These are phyloP conservation scores for Lactarius psammicola DNA, from an alignment of 768 basidiomycete species.

Conservation along the genomic window DNA sequence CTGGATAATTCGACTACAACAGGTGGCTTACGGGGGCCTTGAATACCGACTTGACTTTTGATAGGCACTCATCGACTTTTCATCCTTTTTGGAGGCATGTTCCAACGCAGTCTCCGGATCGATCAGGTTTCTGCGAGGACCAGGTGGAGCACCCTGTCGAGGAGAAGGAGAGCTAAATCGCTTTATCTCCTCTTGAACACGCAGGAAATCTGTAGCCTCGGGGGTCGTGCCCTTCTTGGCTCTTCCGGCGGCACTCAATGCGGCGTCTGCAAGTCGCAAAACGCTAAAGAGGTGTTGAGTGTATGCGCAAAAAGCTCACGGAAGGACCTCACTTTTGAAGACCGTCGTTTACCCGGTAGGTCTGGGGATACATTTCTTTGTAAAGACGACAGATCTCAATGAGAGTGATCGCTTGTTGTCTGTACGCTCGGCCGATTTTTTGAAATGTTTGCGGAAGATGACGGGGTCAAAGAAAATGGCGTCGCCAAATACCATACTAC, in stretches of 20 bases:
- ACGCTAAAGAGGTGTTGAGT: neutral
- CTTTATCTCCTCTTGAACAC: neutral
- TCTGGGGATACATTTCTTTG: neutral
- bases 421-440: neutral
- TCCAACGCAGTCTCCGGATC: neutral
- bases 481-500: neutral
- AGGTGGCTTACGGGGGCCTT: neutral
- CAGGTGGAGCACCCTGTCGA: neutral
- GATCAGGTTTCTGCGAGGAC: neutral
- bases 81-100: neutral
- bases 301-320: neutral
- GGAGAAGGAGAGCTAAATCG: neutral
- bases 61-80: neutral
- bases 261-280: conserved; percentile 1
- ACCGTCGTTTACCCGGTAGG: neutral
- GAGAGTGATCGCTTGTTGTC: neutral
- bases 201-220: neutral
- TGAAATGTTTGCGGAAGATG: neutral
- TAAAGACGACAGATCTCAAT: conserved; percentile 6
- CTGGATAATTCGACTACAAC: neutral
- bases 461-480: neutral
- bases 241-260: neutral
- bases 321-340: neutral
- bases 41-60: neutral
- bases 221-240: neutral